These are phyloP conservation scores for Microcyclospora pomicola DNA, from an alignment of 2,329 filamentous ascomycete species.

Conservation along the genomic window DNA sequence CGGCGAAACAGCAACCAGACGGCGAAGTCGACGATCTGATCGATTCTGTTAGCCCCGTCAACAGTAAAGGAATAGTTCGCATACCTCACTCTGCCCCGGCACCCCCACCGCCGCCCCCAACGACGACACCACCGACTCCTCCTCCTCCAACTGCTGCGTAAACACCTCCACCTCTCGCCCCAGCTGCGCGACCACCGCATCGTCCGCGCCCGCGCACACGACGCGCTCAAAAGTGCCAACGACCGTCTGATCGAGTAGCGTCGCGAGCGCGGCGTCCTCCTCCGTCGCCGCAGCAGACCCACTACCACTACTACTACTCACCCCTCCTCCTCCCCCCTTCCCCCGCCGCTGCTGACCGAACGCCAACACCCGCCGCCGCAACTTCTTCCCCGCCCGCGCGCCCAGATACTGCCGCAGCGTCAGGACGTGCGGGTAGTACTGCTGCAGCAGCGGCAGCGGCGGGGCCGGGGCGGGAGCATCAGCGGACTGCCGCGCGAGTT, in stretches of 20 bases:
- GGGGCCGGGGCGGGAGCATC: not conserved
- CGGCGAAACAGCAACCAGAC: constrained; percentile 65
- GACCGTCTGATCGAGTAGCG: constrained; percentile 55
- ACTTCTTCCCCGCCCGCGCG: constrained; percentile 13
- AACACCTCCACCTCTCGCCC: constrained; percentile 30
- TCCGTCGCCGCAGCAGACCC: constrained; percentile 3
- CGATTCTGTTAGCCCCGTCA: too few species aligned
- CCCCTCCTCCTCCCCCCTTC: too few species aligned
- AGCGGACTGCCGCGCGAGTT: too few species aligned
- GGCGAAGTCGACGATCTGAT: constrained; percentile 35
- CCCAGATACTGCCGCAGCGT: constrained; percentile 17
- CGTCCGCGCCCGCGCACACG: constrained; percentile 5
- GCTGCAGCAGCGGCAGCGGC: constrained; percentile 10
- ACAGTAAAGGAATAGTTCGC: constrained; percentile 18
- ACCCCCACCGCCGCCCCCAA: constrained; percentile 8
- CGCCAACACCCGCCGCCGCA: constrained; percentile 11
- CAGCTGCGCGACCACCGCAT: too few species aligned
- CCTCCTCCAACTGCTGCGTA: constrained; percentile 30
- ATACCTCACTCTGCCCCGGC: constrained; percentile 36
- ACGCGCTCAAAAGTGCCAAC: constrained; percentile 41
- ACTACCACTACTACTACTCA: too few species aligned
- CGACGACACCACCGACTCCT: constrained; percentile 23
- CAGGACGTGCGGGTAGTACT: constrained; percentile 15
- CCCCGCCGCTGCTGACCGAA: constrained; percentile 11
- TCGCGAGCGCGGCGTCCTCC: constrained; percentile 33